These are phyloP conservation scores for Gentiana dahurica DNA, from an alignment of 257 asterid species.

Conservation along the genomic window DNA sequence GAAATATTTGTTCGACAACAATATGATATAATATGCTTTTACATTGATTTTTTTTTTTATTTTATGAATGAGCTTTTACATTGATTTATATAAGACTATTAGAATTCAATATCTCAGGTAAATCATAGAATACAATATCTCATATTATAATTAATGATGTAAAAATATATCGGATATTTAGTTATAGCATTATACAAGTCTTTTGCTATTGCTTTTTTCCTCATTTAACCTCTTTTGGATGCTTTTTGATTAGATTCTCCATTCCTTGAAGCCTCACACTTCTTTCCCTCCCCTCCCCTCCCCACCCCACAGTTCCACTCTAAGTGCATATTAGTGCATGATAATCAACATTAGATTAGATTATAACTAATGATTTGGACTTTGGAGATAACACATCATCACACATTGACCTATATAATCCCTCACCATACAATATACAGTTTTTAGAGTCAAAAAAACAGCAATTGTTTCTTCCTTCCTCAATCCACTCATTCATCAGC, in stretches of 20 bases:
- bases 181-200: too few species aligned
- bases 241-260: background rate
- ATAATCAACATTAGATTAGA: background rate
- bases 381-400: background rate
- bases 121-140: background rate
- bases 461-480: background rate
- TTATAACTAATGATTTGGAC: background rate
- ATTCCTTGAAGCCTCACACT: background rate
- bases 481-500: background rate
- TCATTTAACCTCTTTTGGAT: background rate
- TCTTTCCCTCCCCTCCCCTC: background rate
- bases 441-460: background rate
- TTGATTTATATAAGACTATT: background rate
- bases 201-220: background rate
- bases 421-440: constrained; percentile 1
- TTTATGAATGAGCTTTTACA: background rate
- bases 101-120: background rate
- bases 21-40: too few species aligned
- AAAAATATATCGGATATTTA: too few species aligned
- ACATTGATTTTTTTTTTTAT: too few species aligned
- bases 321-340: background rate
- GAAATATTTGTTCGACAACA: too few species aligned
- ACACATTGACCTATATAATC: constrained; percentile 1
- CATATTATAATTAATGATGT: too few species aligned
- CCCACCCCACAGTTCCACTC: background rate